These are phyloP conservation scores for Boletus subcaerulescens DNA, from an alignment of 768 basidiomycete genomes.

Conservation along the genomic window DNA sequence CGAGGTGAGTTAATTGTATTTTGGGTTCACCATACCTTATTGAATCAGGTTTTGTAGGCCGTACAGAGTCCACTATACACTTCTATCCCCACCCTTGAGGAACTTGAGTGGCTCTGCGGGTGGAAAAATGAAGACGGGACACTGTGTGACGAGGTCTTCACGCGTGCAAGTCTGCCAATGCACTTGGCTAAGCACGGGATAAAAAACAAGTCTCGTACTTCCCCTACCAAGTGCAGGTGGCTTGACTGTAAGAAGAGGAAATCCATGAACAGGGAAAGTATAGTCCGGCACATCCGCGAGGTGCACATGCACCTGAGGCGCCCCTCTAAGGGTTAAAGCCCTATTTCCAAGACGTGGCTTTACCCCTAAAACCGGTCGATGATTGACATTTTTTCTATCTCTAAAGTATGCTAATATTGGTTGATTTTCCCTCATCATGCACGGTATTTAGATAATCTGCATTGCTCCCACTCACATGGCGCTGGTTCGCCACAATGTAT, in stretches of 20 bases:
- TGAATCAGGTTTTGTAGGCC: not conserved
- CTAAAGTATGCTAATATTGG: no score
- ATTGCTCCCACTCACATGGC: not conserved
- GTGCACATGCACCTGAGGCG: constrained; percentile 13
- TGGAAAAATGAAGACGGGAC: constrained; percentile 6
- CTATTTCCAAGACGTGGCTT: not conserved
- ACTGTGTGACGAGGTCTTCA: constrained; percentile 2
- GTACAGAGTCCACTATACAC: not conserved
- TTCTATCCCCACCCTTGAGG: no score
- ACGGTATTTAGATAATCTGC: not conserved
- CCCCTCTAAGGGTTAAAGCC: not conserved
- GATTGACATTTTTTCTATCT: not conserved
- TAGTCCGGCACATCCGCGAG: constrained; percentile 17
- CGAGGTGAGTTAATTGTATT: not conserved
- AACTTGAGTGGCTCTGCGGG: not conserved
- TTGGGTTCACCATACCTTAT: not conserved
- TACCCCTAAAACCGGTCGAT: not conserved
- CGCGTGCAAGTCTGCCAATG: not conserved
- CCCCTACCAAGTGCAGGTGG: constrained; percentile 7
- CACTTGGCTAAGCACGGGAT: constrained; percentile 20
- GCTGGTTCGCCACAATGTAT: not conserved
- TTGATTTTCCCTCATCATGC: not conserved
- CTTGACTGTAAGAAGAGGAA: constrained; percentile 1
- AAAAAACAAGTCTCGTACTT: not conserved
- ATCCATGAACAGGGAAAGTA: constrained; percentile 20